These are phyloP conservation scores for Colletotrichum camelliae DNA, from an alignment of 2,329 filamentous ascomycete genomes.

Conservation along the genomic window DNA sequence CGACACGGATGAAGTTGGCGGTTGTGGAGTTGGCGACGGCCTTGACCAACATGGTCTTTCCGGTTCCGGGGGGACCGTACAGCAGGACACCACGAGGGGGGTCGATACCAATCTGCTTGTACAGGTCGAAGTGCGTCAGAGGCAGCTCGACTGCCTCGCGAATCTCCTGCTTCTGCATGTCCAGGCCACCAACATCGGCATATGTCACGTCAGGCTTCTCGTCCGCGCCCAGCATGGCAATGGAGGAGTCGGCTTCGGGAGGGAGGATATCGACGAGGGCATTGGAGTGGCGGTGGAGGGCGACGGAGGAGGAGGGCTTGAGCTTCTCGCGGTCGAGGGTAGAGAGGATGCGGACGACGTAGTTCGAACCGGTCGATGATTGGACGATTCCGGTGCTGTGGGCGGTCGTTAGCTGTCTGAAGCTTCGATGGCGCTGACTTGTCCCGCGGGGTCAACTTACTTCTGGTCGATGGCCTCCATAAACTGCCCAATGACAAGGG, in stretches of 20 bases:
- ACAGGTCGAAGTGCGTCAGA: slow-evolving; percentile 96
- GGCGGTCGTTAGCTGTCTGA: not conserved
- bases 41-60: slow-evolving; percentile 90
- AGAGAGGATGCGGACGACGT: slow-evolving; percentile 96
- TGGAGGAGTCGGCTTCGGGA: slow-evolving; percentile 98
- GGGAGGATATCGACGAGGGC: slow-evolving; percentile 97
- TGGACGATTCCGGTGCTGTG: slow-evolving; percentile 96
- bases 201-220: slow-evolving; percentile 99
- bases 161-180: slow-evolving; percentile 99
- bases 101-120: slow-evolving; percentile 99
- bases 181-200: slow-evolving; percentile 93
- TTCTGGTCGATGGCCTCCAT: slow-evolving; percentile 99
- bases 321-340: slow-evolving; percentile 98
- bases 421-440: not conserved
- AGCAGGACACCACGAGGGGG: slow-evolving; percentile 94
- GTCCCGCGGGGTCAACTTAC: slow-evolving; percentile 53
- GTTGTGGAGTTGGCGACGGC: slow-evolving; percentile 92
- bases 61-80: slow-evolving; percentile 71
- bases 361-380: slow-evolving; percentile 97
- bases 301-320: slow-evolving; percentile 97
- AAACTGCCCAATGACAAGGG: slow-evolving; percentile 97
- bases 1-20: slow-evolving; percentile 90
- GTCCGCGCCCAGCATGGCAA: slow-evolving; percentile 94
- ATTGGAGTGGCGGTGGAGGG: slow-evolving; percentile 97
- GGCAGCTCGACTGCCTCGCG: slow-evolving; percentile 96